A percentile compares a stretch with the other conserved stretches of the same genome.
Evolutionary conservation across 2,329 filamentous ascomycete genomes (phyloP).

Genomic region (Westerdykella sp.): DNA sequence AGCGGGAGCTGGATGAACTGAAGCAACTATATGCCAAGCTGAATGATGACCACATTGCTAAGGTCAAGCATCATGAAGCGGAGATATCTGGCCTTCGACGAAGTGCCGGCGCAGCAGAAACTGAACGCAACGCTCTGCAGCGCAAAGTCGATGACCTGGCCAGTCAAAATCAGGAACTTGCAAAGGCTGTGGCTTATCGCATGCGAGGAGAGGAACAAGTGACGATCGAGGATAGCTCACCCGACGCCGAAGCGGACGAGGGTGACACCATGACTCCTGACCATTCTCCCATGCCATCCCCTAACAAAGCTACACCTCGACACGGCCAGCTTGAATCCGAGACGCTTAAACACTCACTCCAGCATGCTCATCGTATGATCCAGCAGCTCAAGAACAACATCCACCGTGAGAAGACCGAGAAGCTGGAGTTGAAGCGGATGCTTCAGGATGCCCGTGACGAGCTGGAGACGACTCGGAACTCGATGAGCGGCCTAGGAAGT

Average conservation of each 20-base stretch:
- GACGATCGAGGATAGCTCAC: conserved; percentile 52
- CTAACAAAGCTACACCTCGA: conserved; percentile 82
- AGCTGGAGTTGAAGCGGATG: conserved; percentile 90
- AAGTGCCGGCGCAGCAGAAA: conserved; percentile 69
- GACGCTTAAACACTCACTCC: conserved; percentile 87
- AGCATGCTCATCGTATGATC: conserved; percentile 93
- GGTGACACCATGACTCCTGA: conserved; percentile 65
- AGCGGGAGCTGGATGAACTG: conserved; percentile 87
- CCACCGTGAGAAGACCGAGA: conserved; percentile 97
- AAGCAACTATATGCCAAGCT: conserved; percentile 74
- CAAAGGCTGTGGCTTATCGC: conserved; percentile 72
- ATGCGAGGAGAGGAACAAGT: conserved; percentile 56
- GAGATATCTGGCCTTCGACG: conserved; percentile 80
- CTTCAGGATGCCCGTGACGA: conserved; percentile 93
- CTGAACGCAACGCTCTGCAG: conserved; percentile 71
- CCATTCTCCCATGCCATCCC: conserved; percentile 83
- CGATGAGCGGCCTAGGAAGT: conserved; percentile 41
- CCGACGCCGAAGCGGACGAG: conserved; percentile 46
- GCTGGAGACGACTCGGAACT: conserved; percentile 61
- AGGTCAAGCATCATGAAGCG: conserved; percentile 78
- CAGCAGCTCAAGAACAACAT: conserved; percentile 92
- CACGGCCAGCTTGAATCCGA: conserved; percentile 92
- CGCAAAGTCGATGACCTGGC: conserved; percentile 83
- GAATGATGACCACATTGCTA: conserved; percentile 68
- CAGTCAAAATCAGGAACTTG: conserved; percentile 84